Evolutionary conservation across 1,139 yeast genomes (phyloP).

Genomic region (Scheffersomyces illinoinensis): DNA sequence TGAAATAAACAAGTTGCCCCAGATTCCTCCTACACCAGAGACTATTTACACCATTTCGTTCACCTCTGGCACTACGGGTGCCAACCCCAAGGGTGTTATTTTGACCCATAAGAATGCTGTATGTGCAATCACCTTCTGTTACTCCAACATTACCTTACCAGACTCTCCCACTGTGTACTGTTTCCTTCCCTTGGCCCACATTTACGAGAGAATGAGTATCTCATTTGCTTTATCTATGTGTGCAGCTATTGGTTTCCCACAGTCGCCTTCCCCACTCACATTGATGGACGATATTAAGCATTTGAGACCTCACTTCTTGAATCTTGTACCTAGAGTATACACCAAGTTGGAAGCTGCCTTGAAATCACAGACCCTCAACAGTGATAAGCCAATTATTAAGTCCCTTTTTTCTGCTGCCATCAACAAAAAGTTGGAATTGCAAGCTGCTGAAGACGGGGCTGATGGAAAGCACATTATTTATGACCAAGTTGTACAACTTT

Average conservation of each 20-base stretch:
- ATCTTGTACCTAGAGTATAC: constrained; percentile 24
- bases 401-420: constrained; percentile 30
- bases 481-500: constrained; percentile 27
- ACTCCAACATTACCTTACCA: constrained; percentile 12
- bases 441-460: constrained; percentile 28
- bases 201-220: constrained; percentile 51
- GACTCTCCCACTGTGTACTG: constrained; percentile 11
- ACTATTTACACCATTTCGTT: constrained; percentile 28
- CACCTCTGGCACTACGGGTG: constrained; percentile 42
- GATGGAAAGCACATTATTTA: constrained; percentile 31
- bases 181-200: constrained; percentile 71
- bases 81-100: constrained; percentile 40
- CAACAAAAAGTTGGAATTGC: constrained; percentile 31
- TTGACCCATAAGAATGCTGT: constrained; percentile 32
- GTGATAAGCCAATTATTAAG: constrained; percentile 34
- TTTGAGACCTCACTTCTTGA: constrained; percentile 30
- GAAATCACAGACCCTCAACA: constrained; percentile 28
- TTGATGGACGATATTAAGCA: constrained; percentile 38
- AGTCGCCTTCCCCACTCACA: constrained; percentile 35
- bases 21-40: constrained; percentile 22
- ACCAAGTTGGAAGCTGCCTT: constrained; percentile 24
- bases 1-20: constrained; percentile 17
- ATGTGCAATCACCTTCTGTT: constrained; percentile 22
- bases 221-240: constrained; percentile 29
- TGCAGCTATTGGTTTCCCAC: constrained; percentile 43